phyloP scores from a whole-genome alignment of 495 filamentous ascomycete genomes.

The Penicillium steckii region DNA sequence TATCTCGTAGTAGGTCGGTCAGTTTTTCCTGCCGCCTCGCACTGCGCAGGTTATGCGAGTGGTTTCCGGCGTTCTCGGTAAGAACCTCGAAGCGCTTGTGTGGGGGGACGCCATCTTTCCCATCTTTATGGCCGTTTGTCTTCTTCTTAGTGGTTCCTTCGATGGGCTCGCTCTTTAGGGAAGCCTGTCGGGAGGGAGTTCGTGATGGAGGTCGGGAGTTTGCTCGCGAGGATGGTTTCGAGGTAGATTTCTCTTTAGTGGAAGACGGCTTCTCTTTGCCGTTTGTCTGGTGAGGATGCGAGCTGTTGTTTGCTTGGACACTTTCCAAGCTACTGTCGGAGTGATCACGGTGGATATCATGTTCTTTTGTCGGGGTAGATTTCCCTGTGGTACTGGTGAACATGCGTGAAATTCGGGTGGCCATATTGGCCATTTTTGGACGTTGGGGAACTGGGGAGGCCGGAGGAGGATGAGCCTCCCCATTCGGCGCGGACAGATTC shows the following conservation, averaged over 20 bases:
- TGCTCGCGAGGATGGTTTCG: slow-evolving; percentile 30
- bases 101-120: slow-evolving; percentile 37
- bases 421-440: slow-evolving; percentile 50
- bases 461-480: slow-evolving; percentile 30
- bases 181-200: slow-evolving; percentile 42
- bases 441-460: slow-evolving; percentile 36
- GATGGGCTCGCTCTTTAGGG: slow-evolving; percentile 36
- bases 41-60: slow-evolving; percentile 84
- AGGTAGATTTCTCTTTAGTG: slow-evolving; percentile 34
- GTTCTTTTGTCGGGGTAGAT: slow-evolving; percentile 28
- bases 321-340: slow-evolving; percentile 45
- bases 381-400: slow-evolving; percentile 46
- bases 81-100: slow-evolving; percentile 60
- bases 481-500: slow-evolving; percentile 40
- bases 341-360: slow-evolving; percentile 35
- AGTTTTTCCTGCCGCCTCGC: slow-evolving; percentile 92
- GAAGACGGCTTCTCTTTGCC: slow-evolving; percentile 26
- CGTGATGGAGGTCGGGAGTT: slow-evolving; percentile 39
- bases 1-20: slow-evolving; percentile 82
- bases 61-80: slow-evolving; percentile 58
- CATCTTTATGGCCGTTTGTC: slow-evolving; percentile 34
- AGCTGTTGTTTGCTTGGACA: slow-evolving; percentile 17
- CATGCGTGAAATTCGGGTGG: slow-evolving; percentile 59
- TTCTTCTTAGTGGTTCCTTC: slow-evolving; percentile 35
- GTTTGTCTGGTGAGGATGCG: slow-evolving; percentile 3